These are phyloP conservation scores for Eutreptiella sp. DNA, from an alignment of 208 protist species.

Conservation along the genomic window DNA sequence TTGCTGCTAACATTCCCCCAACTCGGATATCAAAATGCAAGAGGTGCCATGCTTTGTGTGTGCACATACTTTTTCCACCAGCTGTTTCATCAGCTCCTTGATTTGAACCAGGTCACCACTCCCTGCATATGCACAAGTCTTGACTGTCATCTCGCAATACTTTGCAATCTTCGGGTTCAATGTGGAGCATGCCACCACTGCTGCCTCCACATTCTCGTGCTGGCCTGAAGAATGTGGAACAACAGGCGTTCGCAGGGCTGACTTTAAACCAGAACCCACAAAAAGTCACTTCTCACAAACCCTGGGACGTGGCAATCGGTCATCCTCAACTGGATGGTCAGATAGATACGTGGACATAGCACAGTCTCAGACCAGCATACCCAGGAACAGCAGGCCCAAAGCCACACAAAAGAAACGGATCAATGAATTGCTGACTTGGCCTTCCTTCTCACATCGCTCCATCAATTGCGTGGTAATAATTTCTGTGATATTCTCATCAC, in stretches of 20 bases:
- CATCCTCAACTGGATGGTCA: too few relatives aligned
- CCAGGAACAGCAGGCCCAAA: constrained; percentile 90
- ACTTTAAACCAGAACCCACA: too few relatives aligned
- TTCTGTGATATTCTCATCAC: constrained; percentile 86
- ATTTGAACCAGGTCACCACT: constrained; percentile 97
- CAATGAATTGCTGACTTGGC: constrained; percentile 49
- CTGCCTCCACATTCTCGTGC: constrained; percentile 81
- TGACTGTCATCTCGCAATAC: constrained; percentile 85
- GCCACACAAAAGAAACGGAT: constrained; percentile 83
- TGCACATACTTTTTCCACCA: neutral
- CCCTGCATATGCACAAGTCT: constrained; percentile 95
- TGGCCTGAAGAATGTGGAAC: too few relatives aligned
- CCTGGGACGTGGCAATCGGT: too few relatives aligned
- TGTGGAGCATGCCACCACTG: constrained; percentile 80
- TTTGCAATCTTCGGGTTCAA: constrained; percentile 60
- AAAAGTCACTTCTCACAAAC: too few relatives aligned
- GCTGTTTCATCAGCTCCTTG: constrained; percentile 76
- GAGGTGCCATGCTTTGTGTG: neutral
- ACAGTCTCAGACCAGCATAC: too few relatives aligned
- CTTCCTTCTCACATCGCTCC: constrained; percentile 53
- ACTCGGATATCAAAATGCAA: too few relatives aligned
- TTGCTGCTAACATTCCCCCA: neutral
- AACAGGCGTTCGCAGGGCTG: too few relatives aligned
- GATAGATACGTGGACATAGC: too few relatives aligned
- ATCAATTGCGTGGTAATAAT: constrained; percentile 83